These are phyloP conservation scores for Scenedesmus sp. DNA, from an alignment of 163 green algal genomes.

Conservation along the genomic window DNA sequence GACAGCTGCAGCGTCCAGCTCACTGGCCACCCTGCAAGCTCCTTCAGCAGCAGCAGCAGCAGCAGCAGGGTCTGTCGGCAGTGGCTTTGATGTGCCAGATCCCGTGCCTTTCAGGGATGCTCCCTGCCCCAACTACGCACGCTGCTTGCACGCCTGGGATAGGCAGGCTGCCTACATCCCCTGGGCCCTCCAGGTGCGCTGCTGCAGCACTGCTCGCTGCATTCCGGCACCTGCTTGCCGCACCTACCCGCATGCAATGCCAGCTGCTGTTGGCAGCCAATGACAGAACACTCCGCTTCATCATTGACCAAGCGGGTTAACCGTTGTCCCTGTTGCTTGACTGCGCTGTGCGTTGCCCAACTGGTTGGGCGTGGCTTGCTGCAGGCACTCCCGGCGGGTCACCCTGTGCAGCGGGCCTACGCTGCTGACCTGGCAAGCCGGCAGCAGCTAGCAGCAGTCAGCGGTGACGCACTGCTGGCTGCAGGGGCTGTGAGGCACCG, in stretches of 20 bases:
- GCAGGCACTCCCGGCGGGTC: conserved; percentile 2
- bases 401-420: conserved; percentile 1
- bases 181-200: conserved; percentile 67
- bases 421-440: conserved; percentile 14
- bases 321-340: no score
- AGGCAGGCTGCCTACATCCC: conserved; percentile 66
- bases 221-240: not conserved
- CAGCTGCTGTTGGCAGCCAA: no score
- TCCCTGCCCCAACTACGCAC: conserved; percentile 45
- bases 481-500: not conserved
- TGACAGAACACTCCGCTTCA: no score
- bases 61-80: not conserved
- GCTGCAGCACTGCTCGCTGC: not conserved
- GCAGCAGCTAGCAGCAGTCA: not conserved
- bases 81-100: conserved; percentile 5
- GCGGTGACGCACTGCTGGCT: not conserved
- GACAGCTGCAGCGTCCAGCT: no score
- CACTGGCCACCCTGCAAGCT: not conserved
- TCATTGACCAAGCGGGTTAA: no score
- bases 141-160: conserved; percentile 57
- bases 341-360: no score
- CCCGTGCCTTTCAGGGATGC: not conserved
- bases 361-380: not conserved
- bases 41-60: conserved; percentile 1
- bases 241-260: no score